These are phyloP conservation scores for Guadua angustifolia DNA, from an alignment of 176 grass and related monocot species.

Conservation along the genomic window DNA sequence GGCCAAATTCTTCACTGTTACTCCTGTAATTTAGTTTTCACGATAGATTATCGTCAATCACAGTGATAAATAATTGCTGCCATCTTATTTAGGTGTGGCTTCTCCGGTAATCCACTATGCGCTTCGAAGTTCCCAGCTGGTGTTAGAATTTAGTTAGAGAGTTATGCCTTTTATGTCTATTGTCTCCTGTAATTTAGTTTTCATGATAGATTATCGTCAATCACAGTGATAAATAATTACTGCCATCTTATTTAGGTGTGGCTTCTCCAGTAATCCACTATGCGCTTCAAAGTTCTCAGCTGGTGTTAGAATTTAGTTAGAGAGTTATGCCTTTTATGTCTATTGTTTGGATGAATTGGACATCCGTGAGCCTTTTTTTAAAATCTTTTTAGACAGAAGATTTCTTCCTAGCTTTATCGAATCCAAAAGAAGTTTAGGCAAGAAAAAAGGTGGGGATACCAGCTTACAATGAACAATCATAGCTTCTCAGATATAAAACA, in stretches of 20 bases:
- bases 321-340: constrained; percentile 1
- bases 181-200: not conserved
- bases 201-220: not conserved
- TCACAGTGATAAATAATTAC: not conserved
- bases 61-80: not conserved
- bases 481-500: not conserved
- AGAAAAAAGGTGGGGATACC: not conserved
- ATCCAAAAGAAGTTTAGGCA: constrained; percentile 1
- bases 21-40: not conserved
- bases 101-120: not conserved
- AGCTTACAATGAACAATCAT: not conserved
- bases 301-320: not conserved
- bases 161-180: not conserved
- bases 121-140: not conserved
- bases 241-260: not conserved
- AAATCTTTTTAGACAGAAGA: not conserved
- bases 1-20: not conserved
- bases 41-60: not conserved
- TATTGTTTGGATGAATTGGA: not conserved
- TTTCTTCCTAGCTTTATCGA: not conserved
- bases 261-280: not conserved
- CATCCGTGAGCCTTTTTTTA: not conserved
- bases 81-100: not conserved
- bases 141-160: not conserved
- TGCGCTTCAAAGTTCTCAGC: not conserved